phyloP scores from a whole-genome alignment of 495 filamentous ascomycete species.

The Xylaria flabelliformis region DNA sequence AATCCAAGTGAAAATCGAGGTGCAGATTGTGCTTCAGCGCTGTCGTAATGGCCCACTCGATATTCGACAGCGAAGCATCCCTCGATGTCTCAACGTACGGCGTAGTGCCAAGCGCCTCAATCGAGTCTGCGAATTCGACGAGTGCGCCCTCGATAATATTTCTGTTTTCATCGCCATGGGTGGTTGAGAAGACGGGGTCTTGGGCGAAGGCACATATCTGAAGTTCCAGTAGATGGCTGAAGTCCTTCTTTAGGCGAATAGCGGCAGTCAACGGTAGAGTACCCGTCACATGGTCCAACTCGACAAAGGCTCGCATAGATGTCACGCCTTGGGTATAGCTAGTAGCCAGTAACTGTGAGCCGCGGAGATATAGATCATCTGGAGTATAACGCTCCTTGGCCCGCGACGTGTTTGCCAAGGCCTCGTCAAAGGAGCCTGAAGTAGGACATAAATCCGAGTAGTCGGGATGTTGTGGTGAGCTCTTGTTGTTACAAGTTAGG shows the following conservation, averaged over 20 bases:
- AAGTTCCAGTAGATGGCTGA: constrained; percentile 60
- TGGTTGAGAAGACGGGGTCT: constrained; percentile 67
- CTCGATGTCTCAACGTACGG: constrained; percentile 71
- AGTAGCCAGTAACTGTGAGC: constrained; percentile 69
- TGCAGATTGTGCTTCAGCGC: constrained; percentile 59
- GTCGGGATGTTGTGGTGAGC: constrained; percentile 46
- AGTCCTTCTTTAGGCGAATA: constrained; percentile 62
- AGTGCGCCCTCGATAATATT: constrained; percentile 32
- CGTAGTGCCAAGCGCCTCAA: constrained; percentile 71
- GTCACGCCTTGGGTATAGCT: constrained; percentile 72
- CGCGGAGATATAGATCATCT: constrained; percentile 66
- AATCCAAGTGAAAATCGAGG: constrained; percentile 78
- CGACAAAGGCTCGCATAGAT: constrained; percentile 74
- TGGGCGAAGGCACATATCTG: constrained; percentile 81
- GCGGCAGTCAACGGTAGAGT: constrained; percentile 65
- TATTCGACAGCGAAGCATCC: constrained; percentile 60
- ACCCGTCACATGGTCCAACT: constrained; percentile 69
- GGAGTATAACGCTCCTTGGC: constrained; percentile 68
- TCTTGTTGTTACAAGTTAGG: constrained; percentile 46
- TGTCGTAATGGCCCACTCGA: constrained; percentile 64
- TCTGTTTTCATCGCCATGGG: constrained; percentile 49
- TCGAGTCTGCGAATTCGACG: constrained; percentile 47
- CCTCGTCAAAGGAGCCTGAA: constrained; percentile 70
- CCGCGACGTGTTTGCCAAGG: constrained; percentile 62
- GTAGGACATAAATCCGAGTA: constrained; percentile 65